Evolutionary conservation across 441 rosid genomes (phyloP), one percentile per base, ranked within the genome.

Genomic region (Capsella rubella): DNA sequence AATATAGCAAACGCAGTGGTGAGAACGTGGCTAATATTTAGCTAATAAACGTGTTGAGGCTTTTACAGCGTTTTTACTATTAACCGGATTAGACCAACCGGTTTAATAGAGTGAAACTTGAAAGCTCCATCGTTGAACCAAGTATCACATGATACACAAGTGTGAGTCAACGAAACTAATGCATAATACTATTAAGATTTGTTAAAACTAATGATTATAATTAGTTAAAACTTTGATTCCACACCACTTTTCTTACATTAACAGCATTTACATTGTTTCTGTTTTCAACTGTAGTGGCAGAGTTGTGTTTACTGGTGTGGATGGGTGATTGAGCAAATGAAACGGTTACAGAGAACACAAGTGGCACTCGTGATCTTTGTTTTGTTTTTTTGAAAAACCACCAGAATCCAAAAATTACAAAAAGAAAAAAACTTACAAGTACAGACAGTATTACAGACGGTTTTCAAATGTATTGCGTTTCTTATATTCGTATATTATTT

Each of bases 301-400:
- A 21, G 2, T 21, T 21, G 25, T 21, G 25, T 21, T 21, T 21
- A 21, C 25, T 1, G 25, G 25, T 21, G 25, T 21, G 25, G 25
- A 21, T 21, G 25, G 25, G 59, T 6, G 35, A 63, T 62, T 63
- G 66, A 69, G 69, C 51, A 60, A 70, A 70, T 64, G 75, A 76
- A 76, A 76, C 79, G 79, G 75, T 64, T 76, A 64, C 67, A 70
- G 62, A 64, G 71, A 70, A 51, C 71, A 47, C 79, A 64, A 76
- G 79, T 76, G 75, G 70, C 75, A 76, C 79, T 76, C 74, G 70
- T 73, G 81, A 73, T 66, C 78, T 69, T 72, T 69, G 45, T n/a
- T 59, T 57, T 39, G 25, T 2, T 21, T 21, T 59, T 59, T 73
- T 31, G 35, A 60, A 59, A 59, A 52, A 40, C 28, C 60, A 55